Base-by-base conservation (phyloP, 148 eudicot genomes). In the Silene conica region DNA sequence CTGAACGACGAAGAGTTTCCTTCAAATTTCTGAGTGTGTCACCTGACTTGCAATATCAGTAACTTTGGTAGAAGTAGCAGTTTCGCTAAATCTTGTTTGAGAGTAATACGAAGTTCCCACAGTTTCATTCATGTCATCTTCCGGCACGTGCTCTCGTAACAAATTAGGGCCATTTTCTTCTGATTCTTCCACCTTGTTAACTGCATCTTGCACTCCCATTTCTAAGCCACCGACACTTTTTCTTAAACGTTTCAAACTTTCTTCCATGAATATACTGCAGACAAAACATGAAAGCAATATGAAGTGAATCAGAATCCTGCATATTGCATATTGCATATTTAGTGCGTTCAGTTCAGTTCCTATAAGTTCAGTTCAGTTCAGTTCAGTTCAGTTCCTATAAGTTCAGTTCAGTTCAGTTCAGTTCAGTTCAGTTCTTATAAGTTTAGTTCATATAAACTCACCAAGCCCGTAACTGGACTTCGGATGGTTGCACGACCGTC, bases 181-280 rank as follows among this genome's bases (percentile, higher is more conserved):
- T 63, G 78, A 64, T 72, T 31, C 83, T 80, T 84, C 89, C 74
- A 77, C 78, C 41, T 68, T 72, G 64, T 64, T 82, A 81, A 73
- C 75, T 56, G 31, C 69, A 58, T 85, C 81, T 22, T 82, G 77
- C 56, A 63, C 72, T 72, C 78, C 96, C 69, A 86, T 68, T 77
- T 86, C 86, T 70, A 92, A 74, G 76, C 78, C 80, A 50, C 76
- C 72, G 18, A 88, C 74, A 67, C 88, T 85, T 77, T 87, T 86
- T 73, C 91, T 92, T 72, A 95, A 79, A 26, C 89, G 78, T 68
- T 92, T 92, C 81, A 95, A 82, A 80, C 96, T 86, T 84, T 95
- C 98, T 81, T 92, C 97, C 71, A 83, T 83, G 68, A 95, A 89
- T 77, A 95, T 90, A 80, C 98, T 95, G 84, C 80, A 84, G 15